phyloP scores from a whole-genome alignment of 495 filamentous ascomycete genomes.

The Annulohypoxylon bovei region DNA sequence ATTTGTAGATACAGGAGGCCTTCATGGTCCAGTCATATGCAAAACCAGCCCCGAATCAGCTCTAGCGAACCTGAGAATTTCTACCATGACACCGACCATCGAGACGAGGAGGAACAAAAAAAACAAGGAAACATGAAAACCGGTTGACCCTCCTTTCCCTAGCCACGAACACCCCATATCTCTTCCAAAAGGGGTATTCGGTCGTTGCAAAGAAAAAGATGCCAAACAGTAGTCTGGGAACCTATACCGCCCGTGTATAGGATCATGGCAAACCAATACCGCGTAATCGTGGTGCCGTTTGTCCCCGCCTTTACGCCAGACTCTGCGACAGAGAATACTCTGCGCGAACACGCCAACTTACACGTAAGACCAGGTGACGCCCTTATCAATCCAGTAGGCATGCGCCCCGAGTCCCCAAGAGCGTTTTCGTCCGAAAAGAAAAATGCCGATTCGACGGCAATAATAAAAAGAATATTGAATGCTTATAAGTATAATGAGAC shows the following conservation, averaged over 20 bases:
- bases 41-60: constrained; percentile 27
- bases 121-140: constrained; percentile 8
- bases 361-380: constrained; percentile 27
- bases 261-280: constrained; percentile 14
- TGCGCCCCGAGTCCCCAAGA: constrained; percentile 18
- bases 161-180: constrained; percentile 25
- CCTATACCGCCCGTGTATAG: constrained; percentile 28
- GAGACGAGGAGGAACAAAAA: not conserved
- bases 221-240: constrained; percentile 20
- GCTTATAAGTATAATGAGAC: constrained; percentile 29
- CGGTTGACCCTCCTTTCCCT: constrained; percentile 26
- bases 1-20: constrained; percentile 36
- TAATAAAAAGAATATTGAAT: constrained; percentile 29
- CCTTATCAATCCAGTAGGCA: constrained; percentile 25
- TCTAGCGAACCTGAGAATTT: constrained; percentile 22
- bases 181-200: constrained; percentile 26
- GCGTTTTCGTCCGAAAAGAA: constrained; percentile 10
- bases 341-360: constrained; percentile 37
- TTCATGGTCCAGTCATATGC: constrained; percentile 26
- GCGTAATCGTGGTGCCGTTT: constrained; percentile 29
- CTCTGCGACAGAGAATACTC: constrained; percentile 20
- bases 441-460: constrained; percentile 22
- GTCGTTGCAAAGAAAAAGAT: constrained; percentile 19
- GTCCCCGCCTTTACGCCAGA: constrained; percentile 37
- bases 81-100: constrained; percentile 31